phyloP scores from a whole-genome alignment of 345 rosid genomes.

The Durio zibethinus region DNA sequence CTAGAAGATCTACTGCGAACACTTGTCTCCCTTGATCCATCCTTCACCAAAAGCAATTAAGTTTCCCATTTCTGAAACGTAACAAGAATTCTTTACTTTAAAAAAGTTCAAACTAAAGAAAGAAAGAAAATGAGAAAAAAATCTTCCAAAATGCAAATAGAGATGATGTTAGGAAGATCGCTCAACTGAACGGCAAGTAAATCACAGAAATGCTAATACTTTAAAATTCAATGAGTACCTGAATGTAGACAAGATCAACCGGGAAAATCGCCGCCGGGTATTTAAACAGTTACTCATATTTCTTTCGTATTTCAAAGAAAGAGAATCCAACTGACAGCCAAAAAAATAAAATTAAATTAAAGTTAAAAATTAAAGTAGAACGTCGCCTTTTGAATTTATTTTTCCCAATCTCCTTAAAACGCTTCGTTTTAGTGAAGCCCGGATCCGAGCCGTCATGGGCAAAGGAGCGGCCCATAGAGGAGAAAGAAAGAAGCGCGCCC shows the following conservation, averaged over 20 bases:
- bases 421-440: too few species aligned
- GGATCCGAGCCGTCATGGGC: too few species aligned
- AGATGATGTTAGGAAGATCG: background rate
- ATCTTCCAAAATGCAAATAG: background rate
- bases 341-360: too few species aligned
- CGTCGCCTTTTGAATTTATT: too few species aligned
- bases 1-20: conserved; percentile 84
- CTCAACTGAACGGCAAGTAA: background rate
- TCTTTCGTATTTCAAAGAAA: too few species aligned
- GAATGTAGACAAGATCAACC: too few species aligned
- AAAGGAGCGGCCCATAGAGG: background rate
- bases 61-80: background rate
- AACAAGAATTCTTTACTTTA: background rate
- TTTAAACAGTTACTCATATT: too few species aligned
- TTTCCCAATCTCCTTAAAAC: background rate
- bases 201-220: too few species aligned
- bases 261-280: too few species aligned
- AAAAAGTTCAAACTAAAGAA: background rate
- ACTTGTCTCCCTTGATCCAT: conserved; percentile 85
- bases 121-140: background rate
- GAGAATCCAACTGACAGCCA: too few species aligned
- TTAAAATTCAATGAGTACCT: too few species aligned
- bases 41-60: background rate
- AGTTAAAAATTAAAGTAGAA: too few species aligned
- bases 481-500: background rate